Conservation (phyloP, 306 rosid species). For the Cajanus cajan region DNA sequence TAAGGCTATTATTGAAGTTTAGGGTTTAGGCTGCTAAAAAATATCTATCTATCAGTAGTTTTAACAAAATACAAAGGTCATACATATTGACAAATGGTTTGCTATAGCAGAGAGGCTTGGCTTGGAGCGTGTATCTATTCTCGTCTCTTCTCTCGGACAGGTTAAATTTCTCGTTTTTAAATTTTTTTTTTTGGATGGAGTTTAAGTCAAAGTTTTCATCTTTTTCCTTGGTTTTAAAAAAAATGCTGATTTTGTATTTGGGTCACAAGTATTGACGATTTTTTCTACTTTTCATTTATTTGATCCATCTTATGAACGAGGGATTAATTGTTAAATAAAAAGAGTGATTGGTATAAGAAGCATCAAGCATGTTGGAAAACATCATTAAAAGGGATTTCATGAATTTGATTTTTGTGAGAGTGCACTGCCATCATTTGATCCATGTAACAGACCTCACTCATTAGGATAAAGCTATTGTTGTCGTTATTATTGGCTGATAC, state of each 20-base stretch:
- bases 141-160: constrained; percentile 80
- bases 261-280: not conserved
- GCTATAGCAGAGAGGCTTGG: constrained; percentile 90
- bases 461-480: too few species aligned
- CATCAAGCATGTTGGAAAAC: too few species aligned
- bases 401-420: too few species aligned
- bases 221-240: not conserved
- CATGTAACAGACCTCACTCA: too few species aligned
- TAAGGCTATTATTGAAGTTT: too few species aligned
- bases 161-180: not conserved
- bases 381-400: too few species aligned
- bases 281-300: not conserved
- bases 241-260: not conserved
- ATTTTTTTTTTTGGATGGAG: not conserved
- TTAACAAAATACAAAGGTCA: too few species aligned
- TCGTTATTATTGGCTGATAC: too few species aligned
- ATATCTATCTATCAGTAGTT: too few species aligned
- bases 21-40: too few species aligned
- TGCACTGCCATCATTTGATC: too few species aligned
- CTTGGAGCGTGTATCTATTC: constrained; percentile 81
- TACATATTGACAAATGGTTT: constrained; percentile 19
- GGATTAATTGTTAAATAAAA: not conserved
- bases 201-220: not conserved
- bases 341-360: not conserved
- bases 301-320: not conserved